Evolutionary conservation across 495 filamentous ascomycete species (phyloP).

Genomic region (Hypoxylon cercidicola): DNA sequence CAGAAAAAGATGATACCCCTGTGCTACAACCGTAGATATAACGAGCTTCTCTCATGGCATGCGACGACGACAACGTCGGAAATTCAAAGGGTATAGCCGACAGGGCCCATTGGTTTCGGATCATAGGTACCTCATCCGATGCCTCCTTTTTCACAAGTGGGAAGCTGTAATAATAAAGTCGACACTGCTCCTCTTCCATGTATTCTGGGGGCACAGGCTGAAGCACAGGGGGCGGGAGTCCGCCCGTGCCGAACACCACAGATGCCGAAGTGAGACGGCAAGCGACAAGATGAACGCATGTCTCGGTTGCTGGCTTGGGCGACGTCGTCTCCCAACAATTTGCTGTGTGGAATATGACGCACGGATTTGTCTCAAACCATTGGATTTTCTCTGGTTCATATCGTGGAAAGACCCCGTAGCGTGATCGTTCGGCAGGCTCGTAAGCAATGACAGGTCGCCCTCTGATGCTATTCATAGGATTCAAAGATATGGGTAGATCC

Average conservation of each 20-base stretch:
- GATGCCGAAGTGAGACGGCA: slow-evolving; percentile 70
- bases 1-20: slow-evolving; percentile 56
- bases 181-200: slow-evolving; percentile 68
- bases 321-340: slow-evolving; percentile 67
- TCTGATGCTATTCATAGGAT: slow-evolving; percentile 65
- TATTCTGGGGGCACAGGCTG: slow-evolving; percentile 49
- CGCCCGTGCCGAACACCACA: slow-evolving; percentile 67
- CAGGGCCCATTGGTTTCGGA: slow-evolving; percentile 69
- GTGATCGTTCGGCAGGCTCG: slow-evolving; percentile 60
- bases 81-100: slow-evolving; percentile 72
- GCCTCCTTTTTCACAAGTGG: slow-evolving; percentile 35
- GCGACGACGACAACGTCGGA: slow-evolving; percentile 60
- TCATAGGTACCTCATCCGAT: slow-evolving; percentile 40
- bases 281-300: slow-evolving; percentile 66
- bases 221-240: slow-evolving; percentile 57
- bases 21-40: slow-evolving; percentile 69
- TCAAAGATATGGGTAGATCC: slow-evolving; percentile 71
- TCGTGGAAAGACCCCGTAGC: slow-evolving; percentile 72
- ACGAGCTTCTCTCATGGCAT: slow-evolving; percentile 62
- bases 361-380: slow-evolving; percentile 73
- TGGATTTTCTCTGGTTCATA: slow-evolving; percentile 61
- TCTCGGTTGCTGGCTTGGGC: slow-evolving; percentile 30
- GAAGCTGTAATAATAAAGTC: slow-evolving; percentile 73
- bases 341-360: slow-evolving; percentile 74
- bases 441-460: slow-evolving; percentile 66